phyloP scores from a whole-genome alignment of 345 rosid species.

The Adansonia digitata region DNA sequence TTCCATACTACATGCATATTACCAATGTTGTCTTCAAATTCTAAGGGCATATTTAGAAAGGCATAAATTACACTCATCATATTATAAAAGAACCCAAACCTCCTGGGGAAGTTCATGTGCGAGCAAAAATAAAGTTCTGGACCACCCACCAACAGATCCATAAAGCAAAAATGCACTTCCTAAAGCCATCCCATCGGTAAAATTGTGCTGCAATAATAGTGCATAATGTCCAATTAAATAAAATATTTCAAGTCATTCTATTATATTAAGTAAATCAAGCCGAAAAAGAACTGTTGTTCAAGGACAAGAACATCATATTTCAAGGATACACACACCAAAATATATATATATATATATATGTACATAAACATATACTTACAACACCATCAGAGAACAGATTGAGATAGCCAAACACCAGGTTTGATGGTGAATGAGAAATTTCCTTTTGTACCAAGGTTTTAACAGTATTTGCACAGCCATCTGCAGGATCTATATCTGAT shows the following conservation, averaged over 20 bases:
- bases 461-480: conserved; percentile 22
- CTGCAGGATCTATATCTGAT: conserved; percentile 31
- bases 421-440: conserved; percentile 43
- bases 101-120: conserved; percentile 99
- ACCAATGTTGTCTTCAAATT: not conserved
- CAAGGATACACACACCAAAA: conserved; percentile 18
- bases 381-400: conserved; percentile 98
- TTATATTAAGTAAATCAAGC: not conserved
- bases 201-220: conserved; percentile 72
- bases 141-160: conserved; percentile 99
- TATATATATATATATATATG: no score
- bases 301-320: not conserved
- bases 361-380: conserved; percentile 61
- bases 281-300: not conserved
- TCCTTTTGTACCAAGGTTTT: conserved; percentile 35
- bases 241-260: conserved; percentile 10
- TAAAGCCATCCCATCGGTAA: conserved; percentile 95
- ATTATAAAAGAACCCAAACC: conserved; percentile 38
- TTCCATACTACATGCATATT: not conserved
- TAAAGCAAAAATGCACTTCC: conserved; percentile 96
- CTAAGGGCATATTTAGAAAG: not conserved
- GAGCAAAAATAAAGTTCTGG: conserved; percentile 93
- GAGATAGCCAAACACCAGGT: conserved; percentile 91
- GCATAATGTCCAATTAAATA: not conserved
- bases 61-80: not conserved